Base-by-base conservation (phyloP, 192 early-diverging fungal genomes). In the Lobosporangium transversale region DNA sequence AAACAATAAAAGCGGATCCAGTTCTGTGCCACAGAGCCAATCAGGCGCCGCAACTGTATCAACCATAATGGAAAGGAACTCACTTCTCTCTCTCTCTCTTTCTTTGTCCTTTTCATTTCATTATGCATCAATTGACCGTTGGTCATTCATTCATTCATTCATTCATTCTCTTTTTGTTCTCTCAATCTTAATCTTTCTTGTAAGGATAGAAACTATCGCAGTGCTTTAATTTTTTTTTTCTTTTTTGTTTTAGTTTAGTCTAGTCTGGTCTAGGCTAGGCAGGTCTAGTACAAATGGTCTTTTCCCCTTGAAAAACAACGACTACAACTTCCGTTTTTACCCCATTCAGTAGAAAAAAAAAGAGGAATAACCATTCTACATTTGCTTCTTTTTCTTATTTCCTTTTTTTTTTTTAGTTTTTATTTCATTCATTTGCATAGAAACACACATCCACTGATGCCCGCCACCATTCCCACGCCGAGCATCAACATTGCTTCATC, bases 401-500 rank as follows among this genome's bases (percentile, higher is more conserved):
- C 15, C 37, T 15, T 7, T 15, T 42, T 1, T 35, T 54, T 15
- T 36, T 54, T 36, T 35, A 35, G 29, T 17, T 21, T 31, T 35
- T 23, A 15, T n/a, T 31, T 15, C 53, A 35, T 36, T 33, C 12
- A 17, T 10, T 26, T 43, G 9, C 24, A 40, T 24, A 43, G 18
- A 30, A 8, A 11, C 43, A 24, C 30, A 54, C 11, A 12, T 9
- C 29, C 24, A 12, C 35, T 24, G 51, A 76, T 76, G 73, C 73
- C 73, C 30, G 58, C 73, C 35, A 42, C 64, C 47, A 64, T 76
- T 47, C 65, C 73, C 30, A 67, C 73, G 29, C 64, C 73, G 58
- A 76, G 59, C 59, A 76, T 76, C 64, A 76, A 76, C 48, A 76
- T 76, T 53, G 49, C 69, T 44, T 59, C 69, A 24, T 31, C 48